These are phyloP conservation scores for Skeletonema tropicum DNA, from an alignment of 108 stramenopile species.

Conservation along the genomic window DNA sequence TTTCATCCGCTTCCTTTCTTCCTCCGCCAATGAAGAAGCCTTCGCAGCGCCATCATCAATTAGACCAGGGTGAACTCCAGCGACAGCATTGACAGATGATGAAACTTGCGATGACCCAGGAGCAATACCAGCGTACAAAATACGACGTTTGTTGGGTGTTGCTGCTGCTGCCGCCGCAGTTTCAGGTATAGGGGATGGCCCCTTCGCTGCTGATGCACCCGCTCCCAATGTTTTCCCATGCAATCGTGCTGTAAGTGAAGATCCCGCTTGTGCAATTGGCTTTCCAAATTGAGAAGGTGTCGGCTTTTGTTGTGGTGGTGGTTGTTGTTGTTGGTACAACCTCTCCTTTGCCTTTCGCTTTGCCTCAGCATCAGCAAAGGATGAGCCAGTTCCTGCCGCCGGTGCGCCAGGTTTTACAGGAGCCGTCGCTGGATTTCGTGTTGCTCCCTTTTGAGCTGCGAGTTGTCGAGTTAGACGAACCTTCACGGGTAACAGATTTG, in stretches of 20 bases:
- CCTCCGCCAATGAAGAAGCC: slow-evolving; percentile 33
- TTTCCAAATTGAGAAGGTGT: slow-evolving; percentile 60
- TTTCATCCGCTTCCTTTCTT: slow-evolving; percentile 26
- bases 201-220: slow-evolving; percentile 21
- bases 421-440: slow-evolving; percentile 78
- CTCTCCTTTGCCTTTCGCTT: slow-evolving; percentile 57
- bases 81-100: slow-evolving; percentile 66
- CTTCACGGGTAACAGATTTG: slow-evolving; percentile 86
- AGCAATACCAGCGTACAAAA: slow-evolving; percentile 83
- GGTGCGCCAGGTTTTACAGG: slow-evolving; percentile 46
- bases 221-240: slow-evolving; percentile 71
- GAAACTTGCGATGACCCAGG: slow-evolving; percentile 72
- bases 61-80: slow-evolving; percentile 68
- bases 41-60: slow-evolving; percentile 48
- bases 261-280: slow-evolving; percentile 58
- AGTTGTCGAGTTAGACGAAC: slow-evolving; percentile 79
- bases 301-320: neutral
- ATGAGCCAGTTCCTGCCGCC: slow-evolving; percentile 44
- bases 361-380: slow-evolving; percentile 71
- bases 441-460: slow-evolving; percentile 86
- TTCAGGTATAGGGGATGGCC: neutral
- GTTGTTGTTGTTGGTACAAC: slow-evolving; percentile 43
- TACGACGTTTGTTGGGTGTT: slow-evolving; percentile 40
- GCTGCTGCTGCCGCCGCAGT: slow-evolving; percentile 6
- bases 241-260: slow-evolving; percentile 63